Conservation (phyloP, 305 asterid genomes). For the Ilex paraguariensis region DNA sequence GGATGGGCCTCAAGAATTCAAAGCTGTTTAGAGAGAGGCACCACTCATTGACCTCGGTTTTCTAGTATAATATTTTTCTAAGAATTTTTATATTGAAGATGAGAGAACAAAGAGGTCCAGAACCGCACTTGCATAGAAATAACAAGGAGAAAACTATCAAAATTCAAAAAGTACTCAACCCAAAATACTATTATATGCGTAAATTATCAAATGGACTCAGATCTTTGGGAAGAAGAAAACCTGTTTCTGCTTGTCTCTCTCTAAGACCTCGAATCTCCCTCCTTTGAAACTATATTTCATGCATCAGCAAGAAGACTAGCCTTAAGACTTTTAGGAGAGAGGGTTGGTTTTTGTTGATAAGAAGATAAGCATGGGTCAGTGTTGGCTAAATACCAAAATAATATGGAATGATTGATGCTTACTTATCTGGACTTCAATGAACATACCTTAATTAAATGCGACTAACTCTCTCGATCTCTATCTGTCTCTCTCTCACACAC, state of each 20-base stretch:
- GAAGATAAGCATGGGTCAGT: no score
- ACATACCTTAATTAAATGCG: no score
- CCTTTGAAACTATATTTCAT: constrained; percentile 58
- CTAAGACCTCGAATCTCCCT: constrained; percentile 40
- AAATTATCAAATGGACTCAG: constrained; percentile 37
- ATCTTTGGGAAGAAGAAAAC: constrained; percentile 60
- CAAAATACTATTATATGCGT: constrained; percentile 1
- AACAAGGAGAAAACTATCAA: constrained; percentile 60
- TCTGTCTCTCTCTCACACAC: no score
- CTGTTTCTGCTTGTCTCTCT: constrained; percentile 72
- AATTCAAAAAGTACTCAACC: constrained; percentile 26
- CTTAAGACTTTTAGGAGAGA: constrained; percentile 19
- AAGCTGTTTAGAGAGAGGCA: constrained; percentile 20
- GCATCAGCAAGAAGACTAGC: constrained; percentile 57
- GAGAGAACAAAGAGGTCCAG: constrained; percentile 38
- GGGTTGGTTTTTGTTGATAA: constrained; percentile 15
- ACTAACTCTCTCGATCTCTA: no score
- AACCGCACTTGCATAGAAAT: constrained; percentile 59
- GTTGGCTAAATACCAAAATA: no score
- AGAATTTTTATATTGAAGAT: constrained; percentile 10
- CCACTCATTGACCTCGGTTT: constrained; percentile 61
- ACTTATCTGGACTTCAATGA: no score
- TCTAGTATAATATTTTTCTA: constrained; percentile 28
- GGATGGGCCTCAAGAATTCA: constrained; percentile 18
- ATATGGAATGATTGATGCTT: no score